Percentiles rank a stretch among this genome's conserved stretches.
These are phyloP conservation scores for Colletotrichum chrysophilum DNA, from an alignment of 2,329 filamentous ascomycete genomes.

Conservation along the genomic window DNA sequence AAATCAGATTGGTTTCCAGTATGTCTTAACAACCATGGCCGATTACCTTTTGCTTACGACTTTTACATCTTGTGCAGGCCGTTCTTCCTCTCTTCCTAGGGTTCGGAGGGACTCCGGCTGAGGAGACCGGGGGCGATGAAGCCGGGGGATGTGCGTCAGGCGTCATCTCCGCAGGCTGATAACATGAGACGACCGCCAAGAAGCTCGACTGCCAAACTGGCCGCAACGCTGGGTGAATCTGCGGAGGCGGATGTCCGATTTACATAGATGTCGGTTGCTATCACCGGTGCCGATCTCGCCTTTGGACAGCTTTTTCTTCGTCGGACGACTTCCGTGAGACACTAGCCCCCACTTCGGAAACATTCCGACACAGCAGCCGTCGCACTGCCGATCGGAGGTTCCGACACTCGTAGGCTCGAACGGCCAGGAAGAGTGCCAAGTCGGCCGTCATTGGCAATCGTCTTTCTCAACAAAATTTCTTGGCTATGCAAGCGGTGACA, in stretches of 20 bases:
- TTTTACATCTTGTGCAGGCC: conserved; percentile 50
- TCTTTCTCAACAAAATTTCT: not conserved
- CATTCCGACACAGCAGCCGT: not conserved
- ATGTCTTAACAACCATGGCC: not conserved
- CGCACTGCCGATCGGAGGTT: not conserved
- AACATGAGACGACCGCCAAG: too few relatives aligned
- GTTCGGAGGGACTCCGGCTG: conserved; percentile 27
- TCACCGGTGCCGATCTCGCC: not conserved
- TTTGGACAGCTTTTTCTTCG: not conserved
- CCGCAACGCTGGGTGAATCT: not conserved
- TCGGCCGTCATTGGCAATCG: not conserved
- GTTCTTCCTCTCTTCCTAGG: conserved; percentile 49
- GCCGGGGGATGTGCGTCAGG: not conserved
- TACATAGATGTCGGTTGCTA: not conserved
- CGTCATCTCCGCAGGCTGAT: not conserved
- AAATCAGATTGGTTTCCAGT: not conserved
- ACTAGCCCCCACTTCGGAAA: not conserved
- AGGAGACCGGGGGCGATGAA: not conserved
- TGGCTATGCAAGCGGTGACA: not conserved
- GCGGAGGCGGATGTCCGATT: conserved; percentile 7
- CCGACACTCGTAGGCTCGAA: not conserved
- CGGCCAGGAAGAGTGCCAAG: not conserved
- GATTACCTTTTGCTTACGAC: conserved; percentile 46
- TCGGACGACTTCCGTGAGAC: not conserved
- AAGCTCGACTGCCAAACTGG: not conserved